Conservation (phyloP, 1,139 yeast species). For the Diutina siamensis region DNA sequence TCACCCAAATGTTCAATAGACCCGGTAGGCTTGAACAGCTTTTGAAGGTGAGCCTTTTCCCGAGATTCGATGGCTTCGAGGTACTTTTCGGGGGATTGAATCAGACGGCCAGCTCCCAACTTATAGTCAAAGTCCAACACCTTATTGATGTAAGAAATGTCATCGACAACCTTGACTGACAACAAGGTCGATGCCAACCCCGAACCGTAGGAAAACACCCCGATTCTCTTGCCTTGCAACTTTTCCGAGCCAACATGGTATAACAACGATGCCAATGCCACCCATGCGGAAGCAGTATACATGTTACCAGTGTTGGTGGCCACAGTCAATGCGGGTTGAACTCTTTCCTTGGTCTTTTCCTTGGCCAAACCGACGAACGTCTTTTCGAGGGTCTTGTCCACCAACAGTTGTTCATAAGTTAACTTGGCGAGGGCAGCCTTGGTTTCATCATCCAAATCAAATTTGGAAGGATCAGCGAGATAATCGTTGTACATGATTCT, state of each 20-base stretch:
- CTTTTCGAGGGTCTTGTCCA: slow-evolving; percentile 78
- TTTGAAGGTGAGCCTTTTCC: slow-evolving; percentile 80
- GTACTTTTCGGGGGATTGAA: slow-evolving; percentile 68
- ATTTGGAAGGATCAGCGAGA: slow-evolving; percentile 50
- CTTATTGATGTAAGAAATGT: slow-evolving; percentile 55
- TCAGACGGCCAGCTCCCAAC: slow-evolving; percentile 51
- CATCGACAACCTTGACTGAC: slow-evolving; percentile 74
- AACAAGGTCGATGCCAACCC: slow-evolving; percentile 91
- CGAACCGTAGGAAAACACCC: slow-evolving; percentile 94
- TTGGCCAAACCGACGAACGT: slow-evolving; percentile 73
- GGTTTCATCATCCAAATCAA: slow-evolving; percentile 42
- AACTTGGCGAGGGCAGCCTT: slow-evolving; percentile 42
- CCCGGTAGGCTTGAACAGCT: slow-evolving; percentile 71
- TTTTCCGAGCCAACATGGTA: slow-evolving; percentile 63
- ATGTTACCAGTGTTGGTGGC: slow-evolving; percentile 98
- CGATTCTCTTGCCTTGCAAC: slow-evolving; percentile 75
- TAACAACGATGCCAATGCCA: slow-evolving; percentile 74
- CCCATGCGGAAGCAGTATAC: slow-evolving; percentile 94
- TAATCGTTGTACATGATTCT: slow-evolving; percentile 86
- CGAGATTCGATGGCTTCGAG: slow-evolving; percentile 74
- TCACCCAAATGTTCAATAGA: slow-evolving; percentile 53
- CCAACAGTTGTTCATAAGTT: slow-evolving; percentile 68
- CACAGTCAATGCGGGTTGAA: slow-evolving; percentile 69
- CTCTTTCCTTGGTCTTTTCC: slow-evolving; percentile 55
- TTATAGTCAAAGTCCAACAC: slow-evolving; percentile 58